These are phyloP conservation scores for Draba incana DNA, from an alignment of 345 rosid genomes.

Conservation along the genomic window DNA sequence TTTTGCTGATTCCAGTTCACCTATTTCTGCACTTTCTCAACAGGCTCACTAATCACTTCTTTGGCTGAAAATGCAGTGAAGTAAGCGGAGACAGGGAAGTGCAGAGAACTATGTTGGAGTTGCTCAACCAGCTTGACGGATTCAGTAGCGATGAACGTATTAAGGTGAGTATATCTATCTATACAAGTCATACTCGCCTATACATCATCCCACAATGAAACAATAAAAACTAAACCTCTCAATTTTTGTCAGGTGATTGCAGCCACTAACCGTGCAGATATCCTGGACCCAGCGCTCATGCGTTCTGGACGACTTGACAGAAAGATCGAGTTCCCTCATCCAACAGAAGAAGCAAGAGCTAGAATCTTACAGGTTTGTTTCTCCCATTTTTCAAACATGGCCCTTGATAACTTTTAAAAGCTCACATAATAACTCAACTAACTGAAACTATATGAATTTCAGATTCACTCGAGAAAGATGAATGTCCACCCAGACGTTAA, in stretches of 20 bases:
- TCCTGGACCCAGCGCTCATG: slow-evolving; percentile 98
- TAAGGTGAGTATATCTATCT: slow-evolving; percentile 55
- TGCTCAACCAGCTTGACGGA: slow-evolving; percentile 98
- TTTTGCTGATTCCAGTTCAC: not conserved
- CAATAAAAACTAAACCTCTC: slow-evolving; percentile 5
- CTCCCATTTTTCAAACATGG: slow-evolving; percentile 9
- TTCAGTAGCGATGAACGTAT: slow-evolving; percentile 98
- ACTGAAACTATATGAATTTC: slow-evolving; percentile 22
- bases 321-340: slow-evolving; percentile 98
- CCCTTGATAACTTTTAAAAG: not conserved
- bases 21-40: not conserved
- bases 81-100: slow-evolving; percentile 99
- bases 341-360: slow-evolving; percentile 98
- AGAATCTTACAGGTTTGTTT: slow-evolving; percentile 79
- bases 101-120: slow-evolving; percentile 97
- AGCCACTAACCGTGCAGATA: slow-evolving; percentile 98
- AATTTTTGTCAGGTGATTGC: slow-evolving; percentile 73
- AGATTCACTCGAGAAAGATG: slow-evolving; percentile 99
- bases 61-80: slow-evolving; percentile 68
- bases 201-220: not conserved
- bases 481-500: slow-evolving; percentile 94
- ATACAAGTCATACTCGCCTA: not conserved
- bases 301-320: slow-evolving; percentile 99
- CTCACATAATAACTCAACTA: not conserved
- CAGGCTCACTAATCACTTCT: slow-evolving; percentile 7